phyloP scores from a whole-genome alignment of 768 basidiomycete species.

The Dentipellis sp. region DNA sequence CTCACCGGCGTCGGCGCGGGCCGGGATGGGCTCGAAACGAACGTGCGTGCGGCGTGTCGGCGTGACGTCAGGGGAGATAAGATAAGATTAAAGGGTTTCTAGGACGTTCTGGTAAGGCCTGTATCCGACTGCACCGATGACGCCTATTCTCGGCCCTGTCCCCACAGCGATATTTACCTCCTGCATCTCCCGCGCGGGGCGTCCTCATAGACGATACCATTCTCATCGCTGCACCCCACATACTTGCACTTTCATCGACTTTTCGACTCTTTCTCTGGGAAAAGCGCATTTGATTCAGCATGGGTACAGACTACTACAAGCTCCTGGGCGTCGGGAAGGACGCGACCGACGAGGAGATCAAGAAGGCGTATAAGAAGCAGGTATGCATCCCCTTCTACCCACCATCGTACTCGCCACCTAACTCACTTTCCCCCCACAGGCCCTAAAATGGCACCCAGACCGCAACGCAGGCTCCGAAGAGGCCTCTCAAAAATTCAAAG shows the following conservation, averaged over 20 bases:
- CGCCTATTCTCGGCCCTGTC: neutral
- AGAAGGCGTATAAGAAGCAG: slow-evolving; percentile 94
- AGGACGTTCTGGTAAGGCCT: slow-evolving; percentile 6
- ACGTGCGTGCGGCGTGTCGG: neutral
- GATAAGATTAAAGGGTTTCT: slow-evolving; percentile 2
- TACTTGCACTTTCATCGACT: neutral
- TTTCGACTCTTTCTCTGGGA: neutral
- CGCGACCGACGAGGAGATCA: slow-evolving; percentile 81
- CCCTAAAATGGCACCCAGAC: slow-evolving; percentile 94
- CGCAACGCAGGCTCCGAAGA: slow-evolving; percentile 81
- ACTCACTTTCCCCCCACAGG: slow-evolving; percentile 31
- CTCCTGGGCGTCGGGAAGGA: slow-evolving; percentile 62
- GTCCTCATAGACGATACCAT: neutral
- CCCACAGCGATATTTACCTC: neutral
- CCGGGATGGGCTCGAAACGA: neutral
- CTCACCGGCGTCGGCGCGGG: too few species aligned
- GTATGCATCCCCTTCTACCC: slow-evolving; percentile 28
- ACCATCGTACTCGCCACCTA: neutral
- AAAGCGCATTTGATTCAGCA: slow-evolving; percentile 27
- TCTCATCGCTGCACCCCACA: neutral
- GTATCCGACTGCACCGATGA: neutral
- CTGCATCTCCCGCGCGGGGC: neutral
- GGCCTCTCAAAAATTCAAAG: slow-evolving; percentile 85
- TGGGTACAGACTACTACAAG: slow-evolving; percentile 89
- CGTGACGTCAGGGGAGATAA: neutral